Evolutionary conservation across 371 early-diverging fungal genomes (phyloP), one percentile per base, ranked within the genome.

Genomic region (Syncephalastrum racemosum): DNA sequence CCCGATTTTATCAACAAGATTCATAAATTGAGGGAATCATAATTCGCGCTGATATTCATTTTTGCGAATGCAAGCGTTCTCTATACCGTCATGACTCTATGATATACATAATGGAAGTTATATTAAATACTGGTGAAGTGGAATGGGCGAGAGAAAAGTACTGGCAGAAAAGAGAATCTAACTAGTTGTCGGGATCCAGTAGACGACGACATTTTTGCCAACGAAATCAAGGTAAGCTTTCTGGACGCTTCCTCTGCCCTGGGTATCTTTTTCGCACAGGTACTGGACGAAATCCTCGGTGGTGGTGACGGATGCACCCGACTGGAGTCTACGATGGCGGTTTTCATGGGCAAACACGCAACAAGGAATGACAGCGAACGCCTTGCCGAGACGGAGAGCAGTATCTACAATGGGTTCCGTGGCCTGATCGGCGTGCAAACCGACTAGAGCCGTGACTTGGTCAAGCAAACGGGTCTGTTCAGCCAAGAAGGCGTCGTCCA

Each of bases 321-420:
- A 61, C 14, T 45, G 43, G 13, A 82, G 53, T 12, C 62, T 63
- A 36, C 82, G 66, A 23, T 74, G 66, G 5, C 71, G 66, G 44
- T 77, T 76, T 16, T 81, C 77, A 18, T 79, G 70, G 22, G 75
- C 73, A 64, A 85, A 85, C 1, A 85, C 83, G 60, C 85, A 85
- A 43, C 85, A 85, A 1, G 85, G 85, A 3, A 85, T 73, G 4
- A 85, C 71, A 2, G 83, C 83, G 64, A 85, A 85, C 0, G 85
- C 66, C 39, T 80, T 85, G 3, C 63, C 60, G 4, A 63, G 44
- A 18, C 66, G 62, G 14, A 85, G 53, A 0, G 85, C 83, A 4
- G 64, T 60, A 24, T 79, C 75, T 4, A 85, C 81, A 59, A 85
- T 82, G 1, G 80, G 79, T 12, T 81, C 79, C 1, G 85, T 85